A percentile compares a stretch with the other conserved stretches of the same genome.
Evolutionary conservation across 768 basidiomycete species (phyloP).

Genomic region (button mushroom (Agaricus bisporus)): DNA sequence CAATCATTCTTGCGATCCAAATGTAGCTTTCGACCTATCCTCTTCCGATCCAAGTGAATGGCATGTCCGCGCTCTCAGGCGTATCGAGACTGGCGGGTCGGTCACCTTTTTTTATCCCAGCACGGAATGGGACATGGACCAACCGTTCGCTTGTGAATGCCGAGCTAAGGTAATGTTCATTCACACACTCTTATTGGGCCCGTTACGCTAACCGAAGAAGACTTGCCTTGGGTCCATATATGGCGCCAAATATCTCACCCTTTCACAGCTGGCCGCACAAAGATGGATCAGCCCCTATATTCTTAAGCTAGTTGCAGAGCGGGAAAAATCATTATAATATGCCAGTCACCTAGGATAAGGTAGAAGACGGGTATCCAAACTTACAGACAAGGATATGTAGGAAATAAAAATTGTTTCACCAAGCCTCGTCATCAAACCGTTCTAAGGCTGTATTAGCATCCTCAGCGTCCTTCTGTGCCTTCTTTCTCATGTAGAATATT

Average conservation of each 20-base stretch:
- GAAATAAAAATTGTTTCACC: conserved; percentile 36
- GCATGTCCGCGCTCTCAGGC: conserved; percentile 40
- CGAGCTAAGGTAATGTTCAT: conserved; percentile 24
- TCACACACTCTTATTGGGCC: background rate
- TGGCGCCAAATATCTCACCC: conserved; percentile 39
- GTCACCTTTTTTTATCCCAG: conserved; percentile 63
- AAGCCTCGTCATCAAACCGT: conserved; percentile 74
- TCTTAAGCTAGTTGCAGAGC: conserved; percentile 19
- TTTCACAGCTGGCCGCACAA: conserved; percentile 28
- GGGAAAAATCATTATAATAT: conserved; percentile 14
- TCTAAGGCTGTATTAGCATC: conserved; percentile 75
- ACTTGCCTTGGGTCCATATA: conserved; percentile 38
- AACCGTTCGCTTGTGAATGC: conserved; percentile 53
- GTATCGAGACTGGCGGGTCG: conserved; percentile 29
- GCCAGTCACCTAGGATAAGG: background rate
- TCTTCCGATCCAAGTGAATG: conserved; percentile 35
- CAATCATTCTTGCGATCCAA: conserved; percentile 62
- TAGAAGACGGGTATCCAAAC: background rate
- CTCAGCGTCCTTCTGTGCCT: conserved; percentile 96
- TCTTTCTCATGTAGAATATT: conserved; percentile 98
- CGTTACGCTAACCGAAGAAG: conserved; percentile 18
- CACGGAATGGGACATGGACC: conserved; percentile 67
- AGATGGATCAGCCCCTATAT: conserved; percentile 41
- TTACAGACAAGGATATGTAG: background rate
- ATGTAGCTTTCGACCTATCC: conserved; percentile 47